phyloP scores from a whole-genome alignment of 208 protist species.

The Leishmania amazonensis region DNA sequence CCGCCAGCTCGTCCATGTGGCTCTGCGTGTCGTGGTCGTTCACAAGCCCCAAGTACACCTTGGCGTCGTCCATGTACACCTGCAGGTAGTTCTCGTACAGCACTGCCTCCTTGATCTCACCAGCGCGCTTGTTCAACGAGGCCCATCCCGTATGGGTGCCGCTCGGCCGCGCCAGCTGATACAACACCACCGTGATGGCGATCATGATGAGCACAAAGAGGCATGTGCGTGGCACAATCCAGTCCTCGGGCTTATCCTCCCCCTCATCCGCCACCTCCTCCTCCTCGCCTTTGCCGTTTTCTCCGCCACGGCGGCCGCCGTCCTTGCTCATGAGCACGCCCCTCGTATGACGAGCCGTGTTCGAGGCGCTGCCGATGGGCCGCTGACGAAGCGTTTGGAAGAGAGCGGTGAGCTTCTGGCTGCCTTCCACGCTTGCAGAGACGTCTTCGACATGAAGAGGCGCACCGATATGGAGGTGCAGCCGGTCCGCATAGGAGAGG shows the following conservation, averaged over 20 bases:
- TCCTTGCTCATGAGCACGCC: constrained; percentile 10
- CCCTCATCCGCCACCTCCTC: constrained; percentile 25
- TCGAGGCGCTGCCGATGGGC: background rate
- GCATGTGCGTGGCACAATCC: constrained; percentile 54
- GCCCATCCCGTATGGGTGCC: constrained; percentile 56
- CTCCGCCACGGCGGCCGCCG: constrained; percentile 9
- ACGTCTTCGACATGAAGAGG: background rate
- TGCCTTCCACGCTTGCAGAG: background rate
- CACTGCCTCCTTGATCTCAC: constrained; percentile 38
- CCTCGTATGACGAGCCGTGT: background rate
- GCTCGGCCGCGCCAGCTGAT: constrained; percentile 41
- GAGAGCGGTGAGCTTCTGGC: constrained; percentile 2
- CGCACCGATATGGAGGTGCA: constrained; percentile 1
- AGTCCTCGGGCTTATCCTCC: constrained; percentile 49
- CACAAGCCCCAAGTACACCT: constrained; percentile 56
- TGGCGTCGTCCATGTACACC: constrained; percentile 55
- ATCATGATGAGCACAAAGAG: constrained; percentile 68
- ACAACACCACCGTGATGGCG: constrained; percentile 48
- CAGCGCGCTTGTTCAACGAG: constrained; percentile 45
- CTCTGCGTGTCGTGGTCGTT: constrained; percentile 68
- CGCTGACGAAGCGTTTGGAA: background rate
- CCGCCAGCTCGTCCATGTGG: constrained; percentile 44
- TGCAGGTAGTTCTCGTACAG: constrained; percentile 68
- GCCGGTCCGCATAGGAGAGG: background rate
- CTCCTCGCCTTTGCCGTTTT: constrained; percentile 17